phyloP scores from a whole-genome alignment of 345 rosid species.

The Eucalyptus caleyi region DNA sequence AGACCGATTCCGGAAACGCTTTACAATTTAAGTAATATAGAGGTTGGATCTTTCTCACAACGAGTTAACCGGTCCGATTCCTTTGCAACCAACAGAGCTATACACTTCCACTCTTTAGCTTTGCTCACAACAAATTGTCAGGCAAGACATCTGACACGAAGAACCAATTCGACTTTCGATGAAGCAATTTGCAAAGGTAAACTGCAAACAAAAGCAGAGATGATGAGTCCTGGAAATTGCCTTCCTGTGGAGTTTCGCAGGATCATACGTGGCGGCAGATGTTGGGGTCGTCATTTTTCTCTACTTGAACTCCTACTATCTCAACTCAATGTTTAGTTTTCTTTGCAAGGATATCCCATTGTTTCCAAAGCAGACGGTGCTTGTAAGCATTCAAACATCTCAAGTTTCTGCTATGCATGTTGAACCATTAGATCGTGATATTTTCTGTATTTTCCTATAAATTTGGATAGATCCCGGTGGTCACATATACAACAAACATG shows the following conservation, averaged over 20 bases:
- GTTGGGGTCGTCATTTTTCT: neutral
- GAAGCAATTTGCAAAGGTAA: too few species aligned
- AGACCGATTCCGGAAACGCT: constrained; percentile 7
- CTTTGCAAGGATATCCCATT: neutral
- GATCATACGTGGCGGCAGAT: neutral
- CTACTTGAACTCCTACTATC: neutral
- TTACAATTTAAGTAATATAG: constrained; percentile 3
- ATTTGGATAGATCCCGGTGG: neutral
- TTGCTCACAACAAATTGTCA: neutral
- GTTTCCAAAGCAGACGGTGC: neutral
- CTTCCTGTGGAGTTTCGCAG: neutral
- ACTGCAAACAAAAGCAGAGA: too few species aligned
- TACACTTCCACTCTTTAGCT: neutral
- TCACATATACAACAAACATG: neutral
- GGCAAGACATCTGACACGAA: too few species aligned
- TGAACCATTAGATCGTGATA: constrained; percentile 3
- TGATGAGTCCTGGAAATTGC: too few species aligned
- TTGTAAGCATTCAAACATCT: constrained; percentile 15
- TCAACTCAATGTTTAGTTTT: neutral
- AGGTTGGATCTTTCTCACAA: constrained; percentile 16
- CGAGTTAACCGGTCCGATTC: neutral
- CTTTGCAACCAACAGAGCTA: neutral
- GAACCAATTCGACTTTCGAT: too few species aligned
- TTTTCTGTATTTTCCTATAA: neutral
- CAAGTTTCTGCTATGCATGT: constrained; percentile 37